Conservation (phyloP, 306 rosid genomes). For the Vigna hirtella region DNA sequence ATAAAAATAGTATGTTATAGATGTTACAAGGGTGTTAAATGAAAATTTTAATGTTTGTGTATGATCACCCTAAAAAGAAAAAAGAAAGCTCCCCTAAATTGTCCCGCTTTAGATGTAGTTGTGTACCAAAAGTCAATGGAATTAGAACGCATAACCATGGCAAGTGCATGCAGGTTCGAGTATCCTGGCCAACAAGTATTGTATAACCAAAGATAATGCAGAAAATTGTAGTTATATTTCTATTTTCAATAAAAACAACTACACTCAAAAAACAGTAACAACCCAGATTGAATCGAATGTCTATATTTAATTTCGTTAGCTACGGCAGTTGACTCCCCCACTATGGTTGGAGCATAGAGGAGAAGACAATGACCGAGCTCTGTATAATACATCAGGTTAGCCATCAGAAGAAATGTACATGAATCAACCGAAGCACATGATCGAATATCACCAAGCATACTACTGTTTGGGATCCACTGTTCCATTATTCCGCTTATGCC, state of each 20-base stretch:
- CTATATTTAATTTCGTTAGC: conserved; percentile 12
- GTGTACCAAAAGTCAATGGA: not conserved
- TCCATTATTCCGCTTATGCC: conserved; percentile 30
- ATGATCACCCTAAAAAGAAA: too few species aligned
- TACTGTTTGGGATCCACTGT: conserved; percentile 3
- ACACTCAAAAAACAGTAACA: not conserved
- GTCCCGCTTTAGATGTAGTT: not conserved
- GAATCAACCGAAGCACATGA: conserved; percentile 38
- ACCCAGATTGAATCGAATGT: not conserved
- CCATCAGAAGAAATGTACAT: conserved; percentile 47
- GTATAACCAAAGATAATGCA: not conserved
- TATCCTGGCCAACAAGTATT: not conserved
- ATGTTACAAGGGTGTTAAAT: too few species aligned
- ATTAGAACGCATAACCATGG: not conserved
- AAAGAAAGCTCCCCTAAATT: too few species aligned
- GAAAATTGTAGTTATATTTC: not conserved
- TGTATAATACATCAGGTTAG: conserved; percentile 41
- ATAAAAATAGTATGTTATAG: too few species aligned
- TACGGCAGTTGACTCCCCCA: not conserved
- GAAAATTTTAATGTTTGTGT: too few species aligned
- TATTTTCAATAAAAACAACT: not conserved
- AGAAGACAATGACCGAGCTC: conserved; percentile 23
- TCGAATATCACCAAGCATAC: conserved; percentile 28
- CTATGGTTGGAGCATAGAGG: not conserved
- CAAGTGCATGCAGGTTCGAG: not conserved